A percentile compares a stretch with the other conserved stretches of the same genome.
Evolutionary conservation across 2,329 filamentous ascomycete species (phyloP).

Genomic region (Aspergillus uvarum): DNA sequence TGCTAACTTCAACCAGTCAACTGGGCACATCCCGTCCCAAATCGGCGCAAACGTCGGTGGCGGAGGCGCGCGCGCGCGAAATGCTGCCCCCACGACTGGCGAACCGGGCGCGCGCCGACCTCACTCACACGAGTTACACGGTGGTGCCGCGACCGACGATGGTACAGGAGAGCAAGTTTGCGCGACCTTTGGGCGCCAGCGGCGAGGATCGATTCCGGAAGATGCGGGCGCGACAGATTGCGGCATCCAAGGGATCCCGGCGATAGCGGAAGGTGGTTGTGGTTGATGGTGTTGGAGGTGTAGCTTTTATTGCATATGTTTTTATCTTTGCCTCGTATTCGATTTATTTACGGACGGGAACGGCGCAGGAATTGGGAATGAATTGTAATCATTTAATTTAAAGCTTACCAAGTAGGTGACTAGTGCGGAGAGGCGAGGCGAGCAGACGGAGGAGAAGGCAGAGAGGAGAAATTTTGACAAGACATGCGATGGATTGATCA

Average conservation of each 20-base stretch:
- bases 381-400: neutral
- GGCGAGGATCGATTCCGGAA: conserved; percentile 50
- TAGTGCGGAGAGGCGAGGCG: too few relatives aligned
- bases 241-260: conserved; percentile 41
- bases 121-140: conserved; percentile 60
- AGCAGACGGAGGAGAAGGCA: neutral
- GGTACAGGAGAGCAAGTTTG: conserved; percentile 46
- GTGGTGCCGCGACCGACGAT: conserved; percentile 62
- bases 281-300: too few relatives aligned
- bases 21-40: conserved; percentile 32
- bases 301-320: neutral
- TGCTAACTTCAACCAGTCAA: conserved; percentile 31
- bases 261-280: conserved; percentile 23
- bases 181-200: conserved; percentile 47
- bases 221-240: conserved; percentile 50
- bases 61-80: conserved; percentile 52
- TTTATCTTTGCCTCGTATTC: conserved; percentile 10
- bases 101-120: conserved; percentile 61
- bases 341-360: conserved; percentile 6
- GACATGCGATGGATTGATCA: neutral
- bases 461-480: neutral
- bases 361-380: conserved; percentile 1
- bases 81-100: conserved; percentile 54
- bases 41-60: conserved; percentile 42
- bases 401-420: neutral